Conservation (phyloP, 441 rosid species). For the Aquilaria agallochum region DNA sequence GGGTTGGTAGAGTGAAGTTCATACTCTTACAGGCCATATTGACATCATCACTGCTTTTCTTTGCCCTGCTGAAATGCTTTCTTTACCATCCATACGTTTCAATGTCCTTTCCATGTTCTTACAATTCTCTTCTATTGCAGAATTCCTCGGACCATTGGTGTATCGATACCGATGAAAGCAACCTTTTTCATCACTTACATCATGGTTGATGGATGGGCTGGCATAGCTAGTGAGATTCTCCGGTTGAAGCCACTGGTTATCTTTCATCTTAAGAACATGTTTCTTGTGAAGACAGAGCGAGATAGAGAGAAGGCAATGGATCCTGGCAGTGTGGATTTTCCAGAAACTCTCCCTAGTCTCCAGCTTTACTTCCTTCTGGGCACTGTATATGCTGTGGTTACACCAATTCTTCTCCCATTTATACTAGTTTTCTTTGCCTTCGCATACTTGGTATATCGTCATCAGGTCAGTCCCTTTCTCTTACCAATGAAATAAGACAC, state of each 20-base stretch:
- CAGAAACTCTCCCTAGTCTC: constrained; percentile 86
- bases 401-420: constrained; percentile 97
- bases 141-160: constrained; percentile 93
- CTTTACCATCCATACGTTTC: too few species aligned
- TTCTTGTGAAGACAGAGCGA: constrained; percentile 84
- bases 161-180: constrained; percentile 96
- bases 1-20: too few species aligned
- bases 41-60: too few species aligned
- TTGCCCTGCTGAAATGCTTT: too few species aligned
- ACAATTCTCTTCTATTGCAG: constrained; percentile 32
- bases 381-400: constrained; percentile 84
- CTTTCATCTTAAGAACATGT: constrained; percentile 86
- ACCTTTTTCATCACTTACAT: constrained; percentile 91
- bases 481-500: background rate
- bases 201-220: constrained; percentile 99
- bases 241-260: constrained; percentile 77
- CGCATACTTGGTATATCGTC: constrained; percentile 91
- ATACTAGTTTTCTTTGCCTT: constrained; percentile 82
- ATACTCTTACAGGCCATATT: too few species aligned
- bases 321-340: constrained; percentile 79
- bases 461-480: constrained; percentile 59
- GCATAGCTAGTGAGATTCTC: constrained; percentile 89
- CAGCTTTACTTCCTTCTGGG: constrained; percentile 94
- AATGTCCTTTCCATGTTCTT: background rate
- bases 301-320: constrained; percentile 85